Evolutionary conservation across 139 green algal species (phyloP).

Genomic region (Coccomyxa sp.): DNA sequence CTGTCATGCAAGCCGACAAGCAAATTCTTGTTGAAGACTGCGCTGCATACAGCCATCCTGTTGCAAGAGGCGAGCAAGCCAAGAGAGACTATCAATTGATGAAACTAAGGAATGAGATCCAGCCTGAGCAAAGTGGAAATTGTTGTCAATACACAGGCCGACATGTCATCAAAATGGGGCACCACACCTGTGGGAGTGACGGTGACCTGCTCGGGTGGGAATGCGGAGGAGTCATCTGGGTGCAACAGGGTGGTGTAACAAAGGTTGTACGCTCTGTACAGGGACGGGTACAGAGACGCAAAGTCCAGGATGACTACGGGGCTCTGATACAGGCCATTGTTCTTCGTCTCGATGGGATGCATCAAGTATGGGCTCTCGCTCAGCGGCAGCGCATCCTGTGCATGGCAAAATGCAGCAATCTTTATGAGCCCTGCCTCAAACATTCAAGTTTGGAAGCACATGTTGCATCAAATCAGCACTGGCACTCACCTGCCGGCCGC

Average conservation of each 20-base stretch:
- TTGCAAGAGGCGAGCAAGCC: too few species aligned
- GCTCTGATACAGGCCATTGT: conserved; percentile 50
- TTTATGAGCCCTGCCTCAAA: background rate
- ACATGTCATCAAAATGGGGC: too few species aligned
- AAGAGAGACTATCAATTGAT: too few species aligned
- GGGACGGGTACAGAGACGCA: conserved; percentile 65
- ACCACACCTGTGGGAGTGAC: conserved; percentile 41
- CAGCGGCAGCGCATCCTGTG: conserved; percentile 35
- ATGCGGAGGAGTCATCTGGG: conserved; percentile 33
- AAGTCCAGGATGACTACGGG: conserved; percentile 76
- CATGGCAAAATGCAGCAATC: background rate
- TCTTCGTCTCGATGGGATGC: conserved; percentile 63
- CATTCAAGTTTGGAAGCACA: background rate
- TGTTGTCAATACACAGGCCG: too few species aligned
- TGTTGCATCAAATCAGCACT: background rate
- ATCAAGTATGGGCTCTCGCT: conserved; percentile 65
- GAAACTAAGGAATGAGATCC: too few species aligned
- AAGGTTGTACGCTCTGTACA: conserved; percentile 74
- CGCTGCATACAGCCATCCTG: too few species aligned
- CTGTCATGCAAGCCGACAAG: too few species aligned
- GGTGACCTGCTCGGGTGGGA: conserved; percentile 29
- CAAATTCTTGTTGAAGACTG: too few species aligned
- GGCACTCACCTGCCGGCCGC: conserved; percentile 3
- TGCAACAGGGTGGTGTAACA: conserved; percentile 79
- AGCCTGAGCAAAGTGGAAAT: too few species aligned